Evolutionary conservation across 257 asterid species (phyloP), one percentile per base, ranked within the genome.

Genomic region (Lycium ferocissimum): DNA sequence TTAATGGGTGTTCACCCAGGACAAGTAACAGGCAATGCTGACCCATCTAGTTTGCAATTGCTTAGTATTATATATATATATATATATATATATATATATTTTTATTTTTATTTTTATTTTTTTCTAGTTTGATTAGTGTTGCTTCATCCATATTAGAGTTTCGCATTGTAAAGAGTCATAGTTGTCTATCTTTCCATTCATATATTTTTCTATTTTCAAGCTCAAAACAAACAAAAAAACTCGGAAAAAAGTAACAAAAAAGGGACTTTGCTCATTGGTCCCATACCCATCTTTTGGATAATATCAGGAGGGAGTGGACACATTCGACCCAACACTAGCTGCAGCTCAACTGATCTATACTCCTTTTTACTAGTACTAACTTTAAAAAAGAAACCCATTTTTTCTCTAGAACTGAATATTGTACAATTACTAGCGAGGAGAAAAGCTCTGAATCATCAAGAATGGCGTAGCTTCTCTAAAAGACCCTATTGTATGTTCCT

Each of bases 301-400:
- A 78, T 62, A 53, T 7, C 7, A 2, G 18, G 65, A 78, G 82
- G 82, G 82, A 78, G 82, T 78, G 82, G 82, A 78, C 65, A 78
- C 15, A 78, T 22, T 51, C 40, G 82, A 76, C 47, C 82, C 82
- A 69, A 20, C 62, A 75, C 38, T 26, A 51, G 65, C 53, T 78
- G 65, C 12, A 49, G 81, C 81, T 71, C 35, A 70, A 69, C 13
- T 37, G 51, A 37, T 45, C 26, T 4, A 40, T 45, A n/a, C 11
- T 73, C 58, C 80, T 18, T 45, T 45, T 45, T 72, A 49, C 20
- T 3, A 26, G 33, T 26, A 26, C 33, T 26, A 26, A 1, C 1
- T 0, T 1, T 2, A 6, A 35, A 40, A 71, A 18, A 40, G 33
- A 43, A 40, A 0, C 1, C 11, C 22, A 58, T 26, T 26, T 72